Base-by-base conservation (phyloP, 768 basidiomycete species). In the Calocybe indica region DNA sequence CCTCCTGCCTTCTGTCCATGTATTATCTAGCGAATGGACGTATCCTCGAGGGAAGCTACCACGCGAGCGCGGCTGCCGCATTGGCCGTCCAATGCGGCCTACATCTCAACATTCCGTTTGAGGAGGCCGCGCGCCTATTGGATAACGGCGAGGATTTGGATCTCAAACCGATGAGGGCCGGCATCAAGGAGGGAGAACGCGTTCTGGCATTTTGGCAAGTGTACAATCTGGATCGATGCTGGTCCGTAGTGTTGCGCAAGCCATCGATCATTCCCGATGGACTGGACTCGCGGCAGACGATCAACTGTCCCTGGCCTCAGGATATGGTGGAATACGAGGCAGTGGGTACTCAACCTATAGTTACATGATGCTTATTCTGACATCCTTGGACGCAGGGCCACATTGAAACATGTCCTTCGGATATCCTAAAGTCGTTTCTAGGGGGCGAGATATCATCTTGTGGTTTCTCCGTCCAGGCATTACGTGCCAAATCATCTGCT, bases 131-230 rank as follows among this genome's bases (percentile, higher is more conserved):
- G 22, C 22, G 22, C 22, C 4, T 22, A 2, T 22, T 22, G 22
- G 4, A 22, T 22, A 22, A 22, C 22, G 22, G 22, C 22, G 69
- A 73, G 40, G 56, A 58, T 4, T 74, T 74, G 51, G 74, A 78
- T 37, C 66, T 82, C 42, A 80, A 80, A 39, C 83, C 80, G 2
- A 66, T 78, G 1, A 79, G 78, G 58, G 76, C 76, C 53, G 67
- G 74, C 36, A 62, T 82, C 41, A 79, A 81, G 53, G 81, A 83
- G 39, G 84, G 82, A 40, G 85, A 89, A 58, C 73, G 85, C 37
- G 81, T 88, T 47, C 62, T 82, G 35, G 75, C 87, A 0, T 92
- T 92, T 55, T 92, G 88, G 88, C 85, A 89, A 59, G 85, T 87
- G 8, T 92, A 82, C 63, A 79, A 80, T 56, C 69, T 90, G 53